These are phyloP conservation scores for Mycena olivaceomarginata DNA, from an alignment of 768 basidiomycete genomes.

Conservation along the genomic window DNA sequence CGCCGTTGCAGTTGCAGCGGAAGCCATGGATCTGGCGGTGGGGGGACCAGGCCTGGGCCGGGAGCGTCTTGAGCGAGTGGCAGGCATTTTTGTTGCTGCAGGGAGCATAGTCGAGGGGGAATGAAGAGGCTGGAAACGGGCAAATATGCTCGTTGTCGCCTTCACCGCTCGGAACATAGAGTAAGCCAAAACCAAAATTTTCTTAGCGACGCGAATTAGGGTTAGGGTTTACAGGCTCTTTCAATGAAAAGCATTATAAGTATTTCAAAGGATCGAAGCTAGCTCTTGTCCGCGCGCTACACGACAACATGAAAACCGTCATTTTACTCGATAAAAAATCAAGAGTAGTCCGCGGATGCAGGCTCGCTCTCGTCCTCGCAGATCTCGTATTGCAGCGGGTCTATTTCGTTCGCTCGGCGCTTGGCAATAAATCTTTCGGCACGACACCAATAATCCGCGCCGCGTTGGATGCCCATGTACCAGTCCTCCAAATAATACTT, in stretches of 20 bases:
- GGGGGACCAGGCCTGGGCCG: constrained; percentile 31
- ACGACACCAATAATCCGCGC: background rate
- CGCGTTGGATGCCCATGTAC: background rate
- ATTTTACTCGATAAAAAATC: too few species aligned
- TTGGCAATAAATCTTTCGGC: constrained; percentile 1
- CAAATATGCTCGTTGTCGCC: constrained; percentile 36
- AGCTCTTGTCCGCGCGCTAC: too few species aligned
- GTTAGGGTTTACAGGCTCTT: constrained; percentile 25
- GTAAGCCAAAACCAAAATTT: background rate
- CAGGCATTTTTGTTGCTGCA: constrained; percentile 33
- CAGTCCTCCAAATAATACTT: background rate
- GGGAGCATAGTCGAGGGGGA: constrained; percentile 23
- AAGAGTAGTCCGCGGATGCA: too few species aligned
- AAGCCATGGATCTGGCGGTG: constrained; percentile 20
- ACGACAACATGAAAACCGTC: too few species aligned
- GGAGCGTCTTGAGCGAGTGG: constrained; percentile 34
- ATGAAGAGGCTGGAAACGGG: constrained; percentile 20
- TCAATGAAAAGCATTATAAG: background rate
- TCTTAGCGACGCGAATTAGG: constrained; percentile 9
- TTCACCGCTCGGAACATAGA: constrained; percentile 35
- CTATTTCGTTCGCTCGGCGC: background rate
- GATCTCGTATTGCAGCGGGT: too few species aligned
- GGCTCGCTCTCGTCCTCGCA: too few species aligned
- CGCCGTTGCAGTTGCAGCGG: constrained; percentile 33
- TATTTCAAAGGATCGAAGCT: too few species aligned